Conservation (phyloP, 1,139 yeast species). For the Kazachstania sp. region DNA sequence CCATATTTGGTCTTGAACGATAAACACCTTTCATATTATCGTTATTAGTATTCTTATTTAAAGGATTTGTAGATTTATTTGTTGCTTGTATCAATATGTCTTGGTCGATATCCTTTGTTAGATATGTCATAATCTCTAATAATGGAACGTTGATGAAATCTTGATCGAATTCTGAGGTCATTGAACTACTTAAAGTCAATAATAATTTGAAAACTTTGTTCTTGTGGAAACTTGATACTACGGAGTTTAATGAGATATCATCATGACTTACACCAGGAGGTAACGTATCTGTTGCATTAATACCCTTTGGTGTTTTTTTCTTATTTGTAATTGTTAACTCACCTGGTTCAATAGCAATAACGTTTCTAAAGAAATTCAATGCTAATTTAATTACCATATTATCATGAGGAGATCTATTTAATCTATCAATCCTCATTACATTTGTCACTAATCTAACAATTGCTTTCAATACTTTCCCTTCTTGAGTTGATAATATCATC, state of each 20-base stretch:
- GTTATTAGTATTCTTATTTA: too few relatives aligned
- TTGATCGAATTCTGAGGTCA: slow-evolving; percentile 57
- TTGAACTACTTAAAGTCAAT: slow-evolving; percentile 56
- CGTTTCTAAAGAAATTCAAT: slow-evolving; percentile 64
- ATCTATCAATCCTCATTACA: slow-evolving; percentile 44
- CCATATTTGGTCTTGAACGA: slow-evolving; percentile 23
- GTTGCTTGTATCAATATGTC: slow-evolving; percentile 9
- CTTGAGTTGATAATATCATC: slow-evolving; percentile 47
- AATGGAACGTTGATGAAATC: slow-evolving; percentile 53
- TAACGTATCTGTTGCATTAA: slow-evolving; percentile 34
- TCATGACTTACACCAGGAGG: slow-evolving; percentile 51
- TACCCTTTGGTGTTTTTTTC: slow-evolving; percentile 24
- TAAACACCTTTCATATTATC: background rate
- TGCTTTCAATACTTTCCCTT: slow-evolving; percentile 60
- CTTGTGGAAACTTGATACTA: slow-evolving; percentile 48
- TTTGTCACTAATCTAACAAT: slow-evolving; percentile 64
- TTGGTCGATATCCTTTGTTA: slow-evolving; percentile 49
- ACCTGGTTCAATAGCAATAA: slow-evolving; percentile 68
- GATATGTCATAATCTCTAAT: slow-evolving; percentile 60
- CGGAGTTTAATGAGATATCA: slow-evolving; percentile 59
- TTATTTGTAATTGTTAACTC: slow-evolving; percentile 42
- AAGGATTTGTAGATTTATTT: background rate
- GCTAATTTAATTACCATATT: slow-evolving; percentile 65
- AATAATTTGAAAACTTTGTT: slow-evolving; percentile 69
- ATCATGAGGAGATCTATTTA: slow-evolving; percentile 62